phyloP scores from a whole-genome alignment of 345 rosid species.

The Rhodamnia argentea region DNA sequence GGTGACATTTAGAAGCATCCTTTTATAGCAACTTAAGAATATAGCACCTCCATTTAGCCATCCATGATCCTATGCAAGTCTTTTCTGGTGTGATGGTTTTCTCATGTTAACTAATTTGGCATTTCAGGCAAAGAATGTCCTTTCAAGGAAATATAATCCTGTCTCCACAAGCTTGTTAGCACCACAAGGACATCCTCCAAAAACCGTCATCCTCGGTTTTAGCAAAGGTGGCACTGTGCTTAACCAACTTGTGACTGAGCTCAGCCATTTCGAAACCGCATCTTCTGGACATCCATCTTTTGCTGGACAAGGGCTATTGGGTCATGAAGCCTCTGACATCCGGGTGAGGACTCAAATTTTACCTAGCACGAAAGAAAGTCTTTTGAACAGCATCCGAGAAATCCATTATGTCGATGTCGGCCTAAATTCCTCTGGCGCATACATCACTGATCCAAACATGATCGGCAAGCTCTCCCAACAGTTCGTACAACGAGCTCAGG shows the following conservation, averaged over 20 bases:
- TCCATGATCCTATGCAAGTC: neutral
- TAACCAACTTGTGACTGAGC: constrained; percentile 73
- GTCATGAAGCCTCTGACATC: constrained; percentile 1
- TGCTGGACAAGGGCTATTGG: neutral
- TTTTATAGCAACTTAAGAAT: neutral
- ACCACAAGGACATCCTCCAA: constrained; percentile 18
- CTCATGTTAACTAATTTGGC: neutral
- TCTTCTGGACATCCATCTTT: neutral
- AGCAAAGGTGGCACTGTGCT: constrained; percentile 86
- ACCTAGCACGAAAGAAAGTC: constrained; percentile 35
- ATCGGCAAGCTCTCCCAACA: constrained; percentile 35
- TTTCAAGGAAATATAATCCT: constrained; percentile 14
- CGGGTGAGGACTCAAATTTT: constrained; percentile 25
- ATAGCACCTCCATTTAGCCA: neutral
- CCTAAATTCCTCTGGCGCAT: constrained; percentile 62
- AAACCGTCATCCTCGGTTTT: constrained; percentile 61
- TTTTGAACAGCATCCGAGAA: constrained; percentile 49
- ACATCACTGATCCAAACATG: constrained; percentile 44
- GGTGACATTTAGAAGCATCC: neutral
- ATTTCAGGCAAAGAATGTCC: constrained; percentile 24
- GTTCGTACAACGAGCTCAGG: constrained; percentile 9
- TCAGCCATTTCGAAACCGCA: constrained; percentile 22
- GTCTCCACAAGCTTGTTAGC: neutral
- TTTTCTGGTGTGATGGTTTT: neutral
- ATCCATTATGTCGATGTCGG: constrained; percentile 84